phyloP scores from a whole-genome alignment of 2,329 filamentous ascomycete genomes.

The Penicillium paneum region DNA sequence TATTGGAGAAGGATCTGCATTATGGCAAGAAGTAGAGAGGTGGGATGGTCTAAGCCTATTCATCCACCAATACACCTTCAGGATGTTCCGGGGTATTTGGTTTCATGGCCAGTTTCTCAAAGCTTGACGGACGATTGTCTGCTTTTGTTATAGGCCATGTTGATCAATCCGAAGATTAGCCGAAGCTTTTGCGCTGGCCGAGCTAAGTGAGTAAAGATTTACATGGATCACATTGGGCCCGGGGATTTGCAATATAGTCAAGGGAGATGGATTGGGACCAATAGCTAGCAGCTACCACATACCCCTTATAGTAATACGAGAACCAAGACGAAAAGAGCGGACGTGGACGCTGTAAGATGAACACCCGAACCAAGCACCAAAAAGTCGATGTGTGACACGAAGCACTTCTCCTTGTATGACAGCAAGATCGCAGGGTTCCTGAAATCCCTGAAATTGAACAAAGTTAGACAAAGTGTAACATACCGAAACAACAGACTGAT shows the following conservation, averaged over 20 bases:
- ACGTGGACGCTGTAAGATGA: background rate
- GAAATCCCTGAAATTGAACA: background rate
- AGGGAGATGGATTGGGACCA: background rate
- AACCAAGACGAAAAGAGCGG: background rate
- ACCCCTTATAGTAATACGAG: background rate
- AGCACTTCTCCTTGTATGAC: background rate
- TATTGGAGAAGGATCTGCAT: background rate
- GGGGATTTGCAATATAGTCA: background rate
- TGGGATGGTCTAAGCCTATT: background rate
- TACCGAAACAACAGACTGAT: background rate
- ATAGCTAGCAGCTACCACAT: background rate
- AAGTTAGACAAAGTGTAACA: slow-evolving; percentile 2
- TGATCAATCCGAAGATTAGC: background rate
- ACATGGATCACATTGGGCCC: background rate
- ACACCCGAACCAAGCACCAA: background rate
- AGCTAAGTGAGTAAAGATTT: background rate
- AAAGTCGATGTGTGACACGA: background rate
- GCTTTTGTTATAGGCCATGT: background rate
- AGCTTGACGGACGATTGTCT: background rate
- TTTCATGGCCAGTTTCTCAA: background rate
- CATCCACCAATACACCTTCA: background rate
- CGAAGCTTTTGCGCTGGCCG: background rate
- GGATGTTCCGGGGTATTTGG: background rate
- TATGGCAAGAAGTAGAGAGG: background rate
- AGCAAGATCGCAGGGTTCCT: background rate